Evolutionary conservation across 208 protist species (phyloP), one percentile per base, ranked within the genome.

Genomic region (Hexamita inflata): DNA sequence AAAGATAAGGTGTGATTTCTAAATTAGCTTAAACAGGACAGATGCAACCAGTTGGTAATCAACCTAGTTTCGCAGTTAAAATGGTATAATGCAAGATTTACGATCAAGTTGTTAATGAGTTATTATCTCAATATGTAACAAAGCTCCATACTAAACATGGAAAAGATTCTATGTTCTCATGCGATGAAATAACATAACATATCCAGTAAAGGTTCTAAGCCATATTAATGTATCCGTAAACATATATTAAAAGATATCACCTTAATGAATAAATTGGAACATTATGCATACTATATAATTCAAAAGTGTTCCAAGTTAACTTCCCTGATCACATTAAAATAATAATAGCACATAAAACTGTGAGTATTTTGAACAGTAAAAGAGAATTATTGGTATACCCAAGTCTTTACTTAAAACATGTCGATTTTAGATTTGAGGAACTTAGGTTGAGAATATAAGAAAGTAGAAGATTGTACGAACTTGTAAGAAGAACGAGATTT

Each of bases 291-390:
- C 35, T 70, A 40, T 70, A 42, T 45, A 70, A 70, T 49, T 42
- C 64, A 11, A 70, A 70, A 38, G 64, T 70, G 4, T 70, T 70
- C 38, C 35, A 70, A 38, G 64, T 70, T 49, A 70, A 70, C 35
- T 70, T 45, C 35, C 28, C 64, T 24, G 64, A 70, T 38, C 64
- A 70, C 38, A 49, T 38, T n/a, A 70, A 70, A 34, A 38, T 70
- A 11, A 38, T 70, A 28, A 38, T 70, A 15, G 64, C 64, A 15
- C 64, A 70, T 38, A n/a, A 38, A 57, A 57, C 34, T 19, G 64
- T 70, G 2, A 70, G 30, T 9, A 42, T 70, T n/a, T 15, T 70
- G 35, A 70, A n/a, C 35, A 38, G 42, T 9, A 70, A 45, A 38
- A n/a, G 64, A n/a, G 64, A 70, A 38, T 15, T 70, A 40, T 45